Conservation (phyloP, 805 yeast species). For the Saturnispora sanitii region DNA sequence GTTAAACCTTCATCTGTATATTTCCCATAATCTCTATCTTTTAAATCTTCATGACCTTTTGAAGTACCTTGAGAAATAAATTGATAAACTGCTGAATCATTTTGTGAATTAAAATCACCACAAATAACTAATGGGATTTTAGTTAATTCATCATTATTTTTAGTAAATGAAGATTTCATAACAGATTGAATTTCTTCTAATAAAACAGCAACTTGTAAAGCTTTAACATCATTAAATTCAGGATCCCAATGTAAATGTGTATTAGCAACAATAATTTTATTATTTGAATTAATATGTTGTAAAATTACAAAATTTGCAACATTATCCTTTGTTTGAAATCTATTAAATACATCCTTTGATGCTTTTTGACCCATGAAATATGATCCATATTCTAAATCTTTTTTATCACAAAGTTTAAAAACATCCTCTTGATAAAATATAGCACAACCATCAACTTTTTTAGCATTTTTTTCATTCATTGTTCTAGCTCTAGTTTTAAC, state of each 20-base stretch:
- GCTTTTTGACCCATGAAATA: slow-evolving; percentile 74
- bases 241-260: slow-evolving; percentile 99
- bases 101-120: slow-evolving; percentile 91
- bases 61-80: slow-evolving; percentile 74
- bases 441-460: slow-evolving; percentile 98
- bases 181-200: slow-evolving; percentile 76
- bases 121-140: slow-evolving; percentile 74
- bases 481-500: slow-evolving; percentile 90
- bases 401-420: slow-evolving; percentile 62
- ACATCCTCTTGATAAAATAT: slow-evolving; percentile 65
- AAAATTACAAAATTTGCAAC: slow-evolving; percentile 72
- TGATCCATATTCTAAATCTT: slow-evolving; percentile 72
- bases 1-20: slow-evolving; percentile 83
- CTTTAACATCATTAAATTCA: slow-evolving; percentile 86
- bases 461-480: slow-evolving; percentile 69
- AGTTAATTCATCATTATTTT: slow-evolving; percentile 22
- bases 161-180: slow-evolving; percentile 33
- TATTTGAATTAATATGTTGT: slow-evolving; percentile 65
- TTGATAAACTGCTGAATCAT: slow-evolving; percentile 86
- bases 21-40: slow-evolving; percentile 82
- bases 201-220: slow-evolving; percentile 88
- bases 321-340: slow-evolving; percentile 94
- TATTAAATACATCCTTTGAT: slow-evolving; percentile 87
- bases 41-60: slow-evolving; percentile 69
- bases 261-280: slow-evolving; percentile 64